phyloP scores from a whole-genome alignment of 164 flowering plant genomes.

The Cinnamomum chago region DNA sequence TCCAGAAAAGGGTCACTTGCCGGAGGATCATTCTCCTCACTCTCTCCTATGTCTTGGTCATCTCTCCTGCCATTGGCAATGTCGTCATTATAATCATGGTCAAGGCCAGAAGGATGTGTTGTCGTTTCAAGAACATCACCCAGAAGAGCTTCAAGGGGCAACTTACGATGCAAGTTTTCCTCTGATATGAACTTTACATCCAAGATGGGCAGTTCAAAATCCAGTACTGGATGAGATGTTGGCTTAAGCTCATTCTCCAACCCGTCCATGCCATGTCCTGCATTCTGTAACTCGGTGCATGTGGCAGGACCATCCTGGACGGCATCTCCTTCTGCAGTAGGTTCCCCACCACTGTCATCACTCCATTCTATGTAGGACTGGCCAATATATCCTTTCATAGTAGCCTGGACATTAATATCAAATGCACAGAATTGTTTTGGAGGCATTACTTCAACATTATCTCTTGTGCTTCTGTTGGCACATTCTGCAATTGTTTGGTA shows the following conservation, averaged over 20 bases:
- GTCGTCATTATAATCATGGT: neutral
- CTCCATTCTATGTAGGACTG: slow-evolving; percentile 3
- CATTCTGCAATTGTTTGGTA: neutral
- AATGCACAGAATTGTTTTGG: neutral
- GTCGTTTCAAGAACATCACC: slow-evolving; percentile 16
- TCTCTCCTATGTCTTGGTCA: slow-evolving; percentile 3
- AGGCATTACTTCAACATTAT: too few species aligned
- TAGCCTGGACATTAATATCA: neutral
- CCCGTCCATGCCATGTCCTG: slow-evolving; percentile 4
- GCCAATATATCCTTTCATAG: neutral
- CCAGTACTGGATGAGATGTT: slow-evolving; percentile 23
- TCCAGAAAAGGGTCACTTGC: slow-evolving; percentile 21
- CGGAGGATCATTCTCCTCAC: slow-evolving; percentile 13
- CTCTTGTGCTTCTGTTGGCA: neutral
- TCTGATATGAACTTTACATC: slow-evolving; percentile 53
- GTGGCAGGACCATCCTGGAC: neutral
- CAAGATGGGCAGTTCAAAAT: slow-evolving; percentile 49
- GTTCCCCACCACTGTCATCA: slow-evolving; percentile 4
- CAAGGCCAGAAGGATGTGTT: slow-evolving; percentile 11
- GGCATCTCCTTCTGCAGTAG: slow-evolving; percentile 6
- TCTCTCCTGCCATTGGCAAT: neutral
- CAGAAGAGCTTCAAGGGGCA: slow-evolving; percentile 51
- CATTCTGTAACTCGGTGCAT: neutral
- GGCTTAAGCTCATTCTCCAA: slow-evolving; percentile 22
- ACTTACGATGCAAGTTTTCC: slow-evolving; percentile 7